Evolutionary conservation across 129 eudicot species (phyloP), one percentile per base, ranked within the genome.

Genomic region (Smallanthus sonchifolius): DNA sequence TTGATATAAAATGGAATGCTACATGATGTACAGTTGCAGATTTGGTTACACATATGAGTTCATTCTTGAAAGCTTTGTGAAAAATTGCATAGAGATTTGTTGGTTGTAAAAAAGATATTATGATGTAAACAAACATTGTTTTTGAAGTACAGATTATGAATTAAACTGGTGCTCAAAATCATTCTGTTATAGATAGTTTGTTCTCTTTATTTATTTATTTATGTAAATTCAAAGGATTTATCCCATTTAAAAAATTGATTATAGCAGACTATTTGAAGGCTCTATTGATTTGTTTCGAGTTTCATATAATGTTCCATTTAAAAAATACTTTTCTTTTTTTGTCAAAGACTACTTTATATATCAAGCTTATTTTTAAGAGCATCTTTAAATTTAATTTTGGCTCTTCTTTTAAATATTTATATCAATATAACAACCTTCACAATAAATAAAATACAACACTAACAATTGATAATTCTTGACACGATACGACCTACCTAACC

Each of bases 1-100:
- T 85, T 13, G 81, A 80, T 64, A 66, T 87, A 69, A 74, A 72
- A 74, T 87, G 89, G 89, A 81, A 62, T 35, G 79, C 76, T 4
- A 77, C 71, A 65, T 87, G 72, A 84, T 42, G 64, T 52, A 77
- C 37, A 69, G 75, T 34, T 76, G 49, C 61, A 67, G 37, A 55
- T 76, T 52, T 44, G 66, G 62, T 72, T 79, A 5, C 48, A 55
- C 9, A 35, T 4, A 15, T 30, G 24, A 71, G 28, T 19, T 32
- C 47, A 24, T 70, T 70, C 28, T 78, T 17, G 57, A 43, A 67
- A 67, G 37, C 15, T 60, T 56, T 69, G 40, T 42, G 47, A 51
- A 75, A 35, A 45, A 69, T 11, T 67, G 69, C 30, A 67, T 45
- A 77, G 75, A 67, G 28, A 20, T 34, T 10, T 64, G n/a, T 72